Conservation (phyloP, 1,284 basidiomycete genomes). For the Sanghuangporus baumii region DNA sequence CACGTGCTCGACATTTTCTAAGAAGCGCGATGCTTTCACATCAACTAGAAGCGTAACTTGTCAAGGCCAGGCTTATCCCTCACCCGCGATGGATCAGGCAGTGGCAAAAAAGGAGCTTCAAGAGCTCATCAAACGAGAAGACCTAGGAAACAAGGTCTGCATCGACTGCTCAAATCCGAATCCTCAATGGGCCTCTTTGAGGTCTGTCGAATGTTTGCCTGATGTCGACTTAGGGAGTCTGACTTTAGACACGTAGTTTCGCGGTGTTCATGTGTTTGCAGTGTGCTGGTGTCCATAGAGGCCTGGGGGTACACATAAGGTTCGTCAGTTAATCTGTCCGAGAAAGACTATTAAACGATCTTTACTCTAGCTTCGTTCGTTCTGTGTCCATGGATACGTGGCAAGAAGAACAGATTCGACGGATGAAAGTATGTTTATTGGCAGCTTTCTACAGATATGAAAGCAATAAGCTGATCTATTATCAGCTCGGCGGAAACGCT, state of each 20-base stretch:
- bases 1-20: background rate
- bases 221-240: background rate
- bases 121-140: slow-evolving; percentile 68
- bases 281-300: slow-evolving; percentile 87
- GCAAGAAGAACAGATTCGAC: slow-evolving; percentile 83
- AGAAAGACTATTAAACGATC: background rate
- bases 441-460: slow-evolving; percentile 13
- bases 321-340: slow-evolving; percentile 24
- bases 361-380: slow-evolving; percentile 71
- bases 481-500: slow-evolving; percentile 78
- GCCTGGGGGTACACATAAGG: slow-evolving; percentile 86
- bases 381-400: slow-evolving; percentile 96
- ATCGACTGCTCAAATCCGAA: slow-evolving; percentile 81
- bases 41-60: too few relatives aligned
- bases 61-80: too few relatives aligned
- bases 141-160: slow-evolving; percentile 71
- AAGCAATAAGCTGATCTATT: slow-evolving; percentile 16
- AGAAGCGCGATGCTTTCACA: background rate
- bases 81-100: slow-evolving; percentile 52
- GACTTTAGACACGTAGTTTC: slow-evolving; percentile 43
- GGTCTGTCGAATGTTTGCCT: slow-evolving; percentile 33
- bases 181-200: slow-evolving; percentile 88
- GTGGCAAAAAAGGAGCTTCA: slow-evolving; percentile 65
- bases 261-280: slow-evolving; percentile 88
- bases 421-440: slow-evolving; percentile 70